A percentile compares a stretch with the other conserved stretches of the same genome.
Evolutionary conservation across 2,329 filamentous ascomycete species (phyloP).

Genomic region (Neofusicoccum sp.): DNA sequence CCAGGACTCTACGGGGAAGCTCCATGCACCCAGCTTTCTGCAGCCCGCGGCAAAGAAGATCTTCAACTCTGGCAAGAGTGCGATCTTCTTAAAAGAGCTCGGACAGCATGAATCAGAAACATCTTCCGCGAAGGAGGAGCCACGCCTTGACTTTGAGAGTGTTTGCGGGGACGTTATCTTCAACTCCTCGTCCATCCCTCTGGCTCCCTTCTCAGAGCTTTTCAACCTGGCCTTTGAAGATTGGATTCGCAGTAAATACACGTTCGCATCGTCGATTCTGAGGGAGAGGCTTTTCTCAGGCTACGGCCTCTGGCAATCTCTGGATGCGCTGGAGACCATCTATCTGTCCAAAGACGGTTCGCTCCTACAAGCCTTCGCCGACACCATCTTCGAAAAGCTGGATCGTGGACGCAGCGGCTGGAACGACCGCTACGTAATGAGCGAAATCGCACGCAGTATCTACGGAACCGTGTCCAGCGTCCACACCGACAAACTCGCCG

Average conservation of each 20-base stretch:
- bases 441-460: slow-evolving; percentile 71
- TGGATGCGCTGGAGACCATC: slow-evolving; percentile 67
- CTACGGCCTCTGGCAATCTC: slow-evolving; percentile 63
- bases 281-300: slow-evolving; percentile 65
- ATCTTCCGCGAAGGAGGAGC: slow-evolving; percentile 39
- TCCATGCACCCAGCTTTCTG: slow-evolving; percentile 74
- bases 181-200: slow-evolving; percentile 31
- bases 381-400: slow-evolving; percentile 71
- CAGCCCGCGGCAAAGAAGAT: slow-evolving; percentile 68
- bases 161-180: slow-evolving; percentile 48
- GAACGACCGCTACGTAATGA: slow-evolving; percentile 80
- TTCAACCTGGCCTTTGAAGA: slow-evolving; percentile 68
- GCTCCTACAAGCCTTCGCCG: slow-evolving; percentile 63
- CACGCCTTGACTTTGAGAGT: slow-evolving; percentile 54
- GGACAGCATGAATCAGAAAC: neutral
- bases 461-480: slow-evolving; percentile 56
- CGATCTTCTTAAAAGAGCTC: slow-evolving; percentile 76
- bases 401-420: slow-evolving; percentile 61
- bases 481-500: slow-evolving; percentile 62
- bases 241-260: slow-evolving; percentile 77
- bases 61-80: slow-evolving; percentile 84
- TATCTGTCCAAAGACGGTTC: slow-evolving; percentile 77
- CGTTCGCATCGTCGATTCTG: slow-evolving; percentile 65
- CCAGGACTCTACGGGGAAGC: slow-evolving; percentile 55
- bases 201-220: slow-evolving; percentile 71